Base-by-base conservation (phyloP, 495 filamentous ascomycete species). In the Penicillium soppii region DNA sequence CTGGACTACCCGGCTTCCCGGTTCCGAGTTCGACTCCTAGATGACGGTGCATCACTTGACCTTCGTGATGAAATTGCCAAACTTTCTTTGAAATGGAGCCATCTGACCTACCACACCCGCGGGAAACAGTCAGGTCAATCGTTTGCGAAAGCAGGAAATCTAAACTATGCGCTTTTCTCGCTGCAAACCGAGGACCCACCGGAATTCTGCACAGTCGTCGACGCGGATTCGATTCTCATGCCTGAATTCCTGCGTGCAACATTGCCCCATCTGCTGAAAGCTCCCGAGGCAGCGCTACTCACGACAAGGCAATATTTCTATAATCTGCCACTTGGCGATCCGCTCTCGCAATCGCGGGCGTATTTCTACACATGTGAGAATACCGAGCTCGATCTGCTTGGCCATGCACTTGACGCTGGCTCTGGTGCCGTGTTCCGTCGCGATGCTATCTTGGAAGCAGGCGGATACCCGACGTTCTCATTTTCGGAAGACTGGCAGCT, bases 111-210 rank as follows among this genome's bases (percentile, higher is more conserved):
- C 52, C 66, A 74, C 33, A 65, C 73, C 1, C 69, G 77, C 21
- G 65, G 67, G 7, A 67, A 69, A 50, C 62, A 70, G 16, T 65
- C 70, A 1, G 70, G 65, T n/a, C 48, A 67, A 61, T 43, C 70
- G 38, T 68, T 74, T 63, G 58, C 73, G 47, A 84, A 84, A 66
- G 74, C 79, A 10, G 80, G 76, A 7, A 84, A 83, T 44, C 60
- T 84, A 20, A 81, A 80, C 40, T 73, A 73, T 50, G 79, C 76
- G 15, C 54, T 80, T 5, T 67, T 54, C 53, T 71, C 47, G 51
- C 63, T 58, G 49, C 71, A 62, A 50, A 41, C 68, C 30, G 65
- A 78, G 40, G 55, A 63, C 13, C 69, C 75, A 38, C 74, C 79
- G 27, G 62, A 68, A 19, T 74, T 66, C 52, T 67, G 59, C 40